These are phyloP conservation scores for Gelatoporia subvermispora DNA, from an alignment of 768 basidiomycete species.

Conservation along the genomic window DNA sequence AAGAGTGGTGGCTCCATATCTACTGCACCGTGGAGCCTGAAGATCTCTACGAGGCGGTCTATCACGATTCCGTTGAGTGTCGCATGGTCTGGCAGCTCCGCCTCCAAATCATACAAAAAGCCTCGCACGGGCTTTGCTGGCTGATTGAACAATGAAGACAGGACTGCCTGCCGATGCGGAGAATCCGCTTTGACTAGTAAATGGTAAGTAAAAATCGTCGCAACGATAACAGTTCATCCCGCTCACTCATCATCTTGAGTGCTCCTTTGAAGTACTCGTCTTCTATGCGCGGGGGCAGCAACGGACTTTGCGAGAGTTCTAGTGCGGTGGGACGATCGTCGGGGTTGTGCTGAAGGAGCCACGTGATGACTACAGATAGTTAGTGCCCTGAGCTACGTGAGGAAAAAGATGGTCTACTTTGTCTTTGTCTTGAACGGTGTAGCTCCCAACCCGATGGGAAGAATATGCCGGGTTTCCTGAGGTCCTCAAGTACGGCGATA, in stretches of 20 bases:
- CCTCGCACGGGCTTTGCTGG: slow-evolving; percentile 58
- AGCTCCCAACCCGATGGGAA: slow-evolving; percentile 78
- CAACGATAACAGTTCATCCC: background rate
- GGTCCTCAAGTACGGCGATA: slow-evolving; percentile 72
- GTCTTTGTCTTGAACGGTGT: slow-evolving; percentile 53
- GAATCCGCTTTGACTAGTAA: slow-evolving; percentile 70
- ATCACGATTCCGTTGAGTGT: slow-evolving; percentile 71
- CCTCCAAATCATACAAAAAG: slow-evolving; percentile 71
- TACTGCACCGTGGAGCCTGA: slow-evolving; percentile 86
- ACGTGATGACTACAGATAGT: slow-evolving; percentile 59
- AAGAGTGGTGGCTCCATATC: slow-evolving; percentile 84
- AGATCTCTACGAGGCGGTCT: slow-evolving; percentile 71
- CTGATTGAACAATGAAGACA: slow-evolving; percentile 75
- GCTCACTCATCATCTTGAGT: slow-evolving; percentile 66
- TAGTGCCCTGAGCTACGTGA: slow-evolving; percentile 19
- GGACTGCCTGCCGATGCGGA: slow-evolving; percentile 71
- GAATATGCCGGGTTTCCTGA: slow-evolving; percentile 66
- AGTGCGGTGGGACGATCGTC: slow-evolving; percentile 71
- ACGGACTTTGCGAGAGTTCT: slow-evolving; percentile 75
- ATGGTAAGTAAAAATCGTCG: background rate
- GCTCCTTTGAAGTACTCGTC: slow-evolving; percentile 86
- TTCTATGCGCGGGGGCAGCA: slow-evolving; percentile 73
- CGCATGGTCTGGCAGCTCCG: slow-evolving; percentile 64
- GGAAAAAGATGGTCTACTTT: slow-evolving; percentile 40
- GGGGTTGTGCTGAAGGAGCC: slow-evolving; percentile 80